Conservation (phyloP, 495 filamentous ascomycete genomes). For the Lasiosphaeria ovina region DNA sequence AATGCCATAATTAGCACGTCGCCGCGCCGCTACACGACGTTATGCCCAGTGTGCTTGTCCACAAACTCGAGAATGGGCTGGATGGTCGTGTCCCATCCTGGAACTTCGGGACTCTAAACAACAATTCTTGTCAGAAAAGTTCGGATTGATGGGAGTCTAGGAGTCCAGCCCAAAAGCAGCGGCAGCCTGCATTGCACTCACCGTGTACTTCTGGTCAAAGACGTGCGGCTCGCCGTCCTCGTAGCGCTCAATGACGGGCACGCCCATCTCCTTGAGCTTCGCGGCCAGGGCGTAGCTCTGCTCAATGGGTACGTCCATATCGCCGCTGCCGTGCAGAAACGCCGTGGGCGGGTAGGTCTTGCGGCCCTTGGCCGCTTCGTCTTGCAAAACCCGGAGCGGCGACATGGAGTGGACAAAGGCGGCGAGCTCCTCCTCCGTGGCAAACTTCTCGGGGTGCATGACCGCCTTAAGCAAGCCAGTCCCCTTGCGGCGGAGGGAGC, state of each 20-base stretch:
- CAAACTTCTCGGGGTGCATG: constrained; percentile 28
- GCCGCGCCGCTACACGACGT: too few relatives aligned
- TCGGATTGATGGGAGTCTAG: background rate
- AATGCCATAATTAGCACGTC: too few relatives aligned
- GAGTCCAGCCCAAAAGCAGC: background rate
- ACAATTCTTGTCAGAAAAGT: background rate
- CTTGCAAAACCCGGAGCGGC: constrained; percentile 16
- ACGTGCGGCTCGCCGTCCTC: constrained; percentile 24
- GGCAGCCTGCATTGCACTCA: background rate
- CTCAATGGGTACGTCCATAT: constrained; percentile 20
- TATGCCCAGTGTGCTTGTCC: constrained; percentile 14
- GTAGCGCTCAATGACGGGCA: constrained; percentile 26
- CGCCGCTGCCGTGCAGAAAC: constrained; percentile 28
- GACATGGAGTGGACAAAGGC: constrained; percentile 21
- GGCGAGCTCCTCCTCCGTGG: constrained; percentile 14
- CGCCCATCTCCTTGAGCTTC: constrained; percentile 17
- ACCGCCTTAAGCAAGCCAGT: constrained; percentile 17
- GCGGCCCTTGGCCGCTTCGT: constrained; percentile 4
- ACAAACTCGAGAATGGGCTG: constrained; percentile 30
- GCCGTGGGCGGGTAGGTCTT: constrained; percentile 28
- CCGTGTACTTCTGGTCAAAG: constrained; percentile 30
- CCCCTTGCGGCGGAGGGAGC: constrained; percentile 1
- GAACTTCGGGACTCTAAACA: constrained; percentile 17
- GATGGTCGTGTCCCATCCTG: constrained; percentile 26
- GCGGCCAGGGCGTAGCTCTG: constrained; percentile 26